Evolutionary conservation across 129 eudicot species (phyloP).

Genomic region (Logfia minima): DNA sequence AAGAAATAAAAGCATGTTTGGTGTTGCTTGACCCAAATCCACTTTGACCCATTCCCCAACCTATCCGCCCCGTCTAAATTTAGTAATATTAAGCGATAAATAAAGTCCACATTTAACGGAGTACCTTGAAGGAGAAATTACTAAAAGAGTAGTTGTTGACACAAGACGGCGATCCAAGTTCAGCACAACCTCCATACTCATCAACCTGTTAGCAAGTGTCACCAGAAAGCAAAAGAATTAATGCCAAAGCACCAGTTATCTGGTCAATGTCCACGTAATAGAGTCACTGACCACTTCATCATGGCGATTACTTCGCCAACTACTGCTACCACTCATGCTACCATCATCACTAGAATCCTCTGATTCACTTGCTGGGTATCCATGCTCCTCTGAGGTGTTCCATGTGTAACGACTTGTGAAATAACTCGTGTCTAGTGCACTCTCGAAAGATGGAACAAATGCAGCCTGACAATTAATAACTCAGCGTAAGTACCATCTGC

Average conservation of each 20-base stretch:
- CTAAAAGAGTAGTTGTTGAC: constrained; percentile 88
- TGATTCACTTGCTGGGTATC: constrained; percentile 66
- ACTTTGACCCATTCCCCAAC: not conserved
- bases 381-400: constrained; percentile 86
- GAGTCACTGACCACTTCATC: constrained; percentile 69
- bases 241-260: constrained; percentile 6
- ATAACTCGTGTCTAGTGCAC: constrained; percentile 92
- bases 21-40: not conserved
- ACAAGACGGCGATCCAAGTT: constrained; percentile 59
- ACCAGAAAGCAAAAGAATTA: constrained; percentile 12
- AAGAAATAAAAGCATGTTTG: not conserved
- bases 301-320: constrained; percentile 72
- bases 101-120: not conserved
- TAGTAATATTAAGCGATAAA: not conserved
- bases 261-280: not conserved
- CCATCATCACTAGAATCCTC: constrained; percentile 89
- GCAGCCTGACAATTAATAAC: constrained; percentile 69
- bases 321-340: constrained; percentile 81
- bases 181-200: constrained; percentile 70
- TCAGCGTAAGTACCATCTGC: not conserved
- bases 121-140: constrained; percentile 97
- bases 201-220: constrained; percentile 55
- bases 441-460: constrained; percentile 90
- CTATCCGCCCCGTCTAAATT: not conserved
- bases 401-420: constrained; percentile 93